Conservation (phyloP, 805 yeast genomes). For the Jamesozyma lodderae region DNA sequence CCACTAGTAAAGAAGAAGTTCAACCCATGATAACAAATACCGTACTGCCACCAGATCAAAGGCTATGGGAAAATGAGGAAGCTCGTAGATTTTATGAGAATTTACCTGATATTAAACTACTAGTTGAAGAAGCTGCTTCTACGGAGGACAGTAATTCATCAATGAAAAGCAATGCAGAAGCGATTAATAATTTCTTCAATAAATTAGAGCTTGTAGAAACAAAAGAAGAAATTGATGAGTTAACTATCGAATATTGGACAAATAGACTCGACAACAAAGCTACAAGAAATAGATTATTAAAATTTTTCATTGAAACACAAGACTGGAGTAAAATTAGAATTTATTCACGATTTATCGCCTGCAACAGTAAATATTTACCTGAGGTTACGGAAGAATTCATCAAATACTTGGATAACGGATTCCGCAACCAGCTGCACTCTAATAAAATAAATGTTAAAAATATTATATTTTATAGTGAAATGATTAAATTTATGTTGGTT, state of each 20-base stretch:
- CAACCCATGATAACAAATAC: conserved; percentile 22
- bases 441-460: conserved; percentile 44
- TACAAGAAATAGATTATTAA: conserved; percentile 50
- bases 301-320: conserved; percentile 43
- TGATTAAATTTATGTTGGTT: conserved; percentile 65
- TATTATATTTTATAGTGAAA: conserved; percentile 59
- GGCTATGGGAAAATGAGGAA: conserved; percentile 58
- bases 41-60: conserved; percentile 14
- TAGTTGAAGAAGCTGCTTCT: conserved; percentile 22
- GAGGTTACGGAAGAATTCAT: conserved; percentile 46
- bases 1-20: conserved; percentile 16
- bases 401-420: conserved; percentile 46
- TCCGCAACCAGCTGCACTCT: conserved; percentile 52
- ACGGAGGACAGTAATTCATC: conserved; percentile 4
- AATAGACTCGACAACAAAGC: conserved; percentile 60
- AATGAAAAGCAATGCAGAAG: conserved; percentile 28
- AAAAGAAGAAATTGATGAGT: conserved; percentile 42
- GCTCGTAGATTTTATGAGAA: conserved; percentile 56
- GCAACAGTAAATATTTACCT: conserved; percentile 40
- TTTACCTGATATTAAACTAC: conserved; percentile 36
- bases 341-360: conserved; percentile 62
- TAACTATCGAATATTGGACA: conserved; percentile 41
- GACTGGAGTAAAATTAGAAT: conserved; percentile 39
- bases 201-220: conserved; percentile 37
- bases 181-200: conserved; percentile 35